A percentile compares a stretch with the other conserved stretches of the same genome.
phyloP scores from a whole-genome alignment of 2,329 filamentous ascomycete genomes.

The Spiromastix sp. region DNA sequence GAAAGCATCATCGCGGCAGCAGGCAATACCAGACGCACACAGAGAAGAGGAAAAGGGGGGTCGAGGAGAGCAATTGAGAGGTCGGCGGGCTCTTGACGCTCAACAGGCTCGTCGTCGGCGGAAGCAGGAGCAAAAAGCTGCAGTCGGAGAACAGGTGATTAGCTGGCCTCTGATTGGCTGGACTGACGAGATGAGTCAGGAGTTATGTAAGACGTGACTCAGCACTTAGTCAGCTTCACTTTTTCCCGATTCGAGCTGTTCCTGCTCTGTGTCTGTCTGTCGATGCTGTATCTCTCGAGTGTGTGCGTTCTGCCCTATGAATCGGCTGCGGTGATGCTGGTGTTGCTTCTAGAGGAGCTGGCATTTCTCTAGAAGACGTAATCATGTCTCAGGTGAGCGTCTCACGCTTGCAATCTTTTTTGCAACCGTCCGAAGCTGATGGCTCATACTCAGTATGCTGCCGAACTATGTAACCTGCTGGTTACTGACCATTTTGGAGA shows the following conservation, averaged over 20 bases:
- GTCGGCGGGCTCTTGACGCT: conserved; percentile 17
- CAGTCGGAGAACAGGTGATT: no score
- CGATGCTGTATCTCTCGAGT: no score
- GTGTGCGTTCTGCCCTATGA: no score
- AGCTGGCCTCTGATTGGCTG: conserved; percentile 28
- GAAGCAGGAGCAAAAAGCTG: no score
- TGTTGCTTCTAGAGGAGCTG: conserved; percentile 67
- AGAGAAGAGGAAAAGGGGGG: conserved; percentile 26
- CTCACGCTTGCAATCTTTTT: conserved; percentile 6
- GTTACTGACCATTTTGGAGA: conserved; percentile 86
- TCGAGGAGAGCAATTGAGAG: conserved; percentile 25
- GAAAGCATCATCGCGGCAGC: conserved; percentile 56
- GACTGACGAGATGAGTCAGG: conserved; percentile 26
- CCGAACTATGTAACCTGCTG: conserved; percentile 82
- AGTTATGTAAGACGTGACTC: no score
- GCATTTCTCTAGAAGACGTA: conserved; percentile 61
- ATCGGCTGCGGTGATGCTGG: conserved; percentile 52
- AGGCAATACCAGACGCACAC: conserved; percentile 36
- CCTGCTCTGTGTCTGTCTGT: no score
- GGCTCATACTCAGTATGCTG: conserved; percentile 46
- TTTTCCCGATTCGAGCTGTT: no score
- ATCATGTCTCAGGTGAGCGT: conserved; percentile 47
- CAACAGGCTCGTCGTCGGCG: conserved; percentile 13
- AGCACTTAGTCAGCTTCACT: no score
- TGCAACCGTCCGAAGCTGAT: conserved; percentile 14